Evolutionary conservation across 345 rosid species (phyloP).

Genomic region (Bruguiera gymnorhiza): DNA sequence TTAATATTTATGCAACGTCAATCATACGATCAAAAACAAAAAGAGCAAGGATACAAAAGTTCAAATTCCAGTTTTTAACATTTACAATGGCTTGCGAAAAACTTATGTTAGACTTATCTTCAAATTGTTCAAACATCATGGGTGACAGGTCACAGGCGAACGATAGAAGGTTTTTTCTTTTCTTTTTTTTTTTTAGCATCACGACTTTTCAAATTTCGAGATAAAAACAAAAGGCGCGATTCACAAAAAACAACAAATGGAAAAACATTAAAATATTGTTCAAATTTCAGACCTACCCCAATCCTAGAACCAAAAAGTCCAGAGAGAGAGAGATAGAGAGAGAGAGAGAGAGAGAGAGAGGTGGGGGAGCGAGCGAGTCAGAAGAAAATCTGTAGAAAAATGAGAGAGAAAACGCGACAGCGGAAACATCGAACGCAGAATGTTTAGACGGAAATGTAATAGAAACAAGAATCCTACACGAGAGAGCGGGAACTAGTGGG

Average conservation of each 20-base stretch:
- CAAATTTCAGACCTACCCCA: conserved; percentile 24
- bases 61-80: too few relatives aligned
- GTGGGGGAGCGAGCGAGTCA: background rate
- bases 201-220: conserved; percentile 7
- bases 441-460: background rate
- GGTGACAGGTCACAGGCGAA: too few relatives aligned
- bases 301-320: conserved; percentile 24
- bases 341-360: background rate
- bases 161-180: too few relatives aligned
- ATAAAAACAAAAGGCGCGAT: conserved; percentile 27
- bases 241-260: background rate
- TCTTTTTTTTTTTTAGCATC: too few relatives aligned
- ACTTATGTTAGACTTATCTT: too few relatives aligned
- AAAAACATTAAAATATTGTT: background rate
- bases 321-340: background rate
- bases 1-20: too few relatives aligned
- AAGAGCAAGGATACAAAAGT: too few relatives aligned
- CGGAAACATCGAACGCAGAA: background rate
- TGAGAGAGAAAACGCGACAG: background rate
- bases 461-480: background rate
- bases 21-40: too few relatives aligned
- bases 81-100: too few relatives aligned
- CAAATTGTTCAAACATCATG: too few relatives aligned
- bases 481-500: background rate
- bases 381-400: background rate